phyloP scores from a whole-genome alignment of 352 stramenopile genomes.

The Pythium vanterpoolii region DNA sequence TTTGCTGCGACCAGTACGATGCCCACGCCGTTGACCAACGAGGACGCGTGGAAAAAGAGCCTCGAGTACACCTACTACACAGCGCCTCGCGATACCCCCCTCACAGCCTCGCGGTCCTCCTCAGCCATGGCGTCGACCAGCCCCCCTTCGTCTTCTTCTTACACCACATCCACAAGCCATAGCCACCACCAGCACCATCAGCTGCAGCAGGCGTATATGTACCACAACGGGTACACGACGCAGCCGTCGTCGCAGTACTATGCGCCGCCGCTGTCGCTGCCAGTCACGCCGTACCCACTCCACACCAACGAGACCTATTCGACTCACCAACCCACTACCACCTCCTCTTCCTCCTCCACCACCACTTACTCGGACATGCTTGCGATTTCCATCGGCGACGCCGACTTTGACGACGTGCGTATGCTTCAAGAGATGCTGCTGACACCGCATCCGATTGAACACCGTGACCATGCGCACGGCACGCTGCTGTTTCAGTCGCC shows the following conservation, averaged over 20 bases:
- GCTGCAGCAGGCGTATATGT: not conserved
- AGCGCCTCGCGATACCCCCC: no score
- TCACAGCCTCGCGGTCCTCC: not conserved
- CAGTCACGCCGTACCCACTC: not conserved
- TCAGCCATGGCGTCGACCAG: not conserved
- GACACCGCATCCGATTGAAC: conserved; percentile 6
- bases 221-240: not conserved
- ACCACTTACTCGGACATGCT: conserved; percentile 16
- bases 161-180: not conserved
- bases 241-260: conserved; percentile 14
- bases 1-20: conserved; percentile 3
- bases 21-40: conserved; percentile 12
- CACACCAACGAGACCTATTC: not conserved
- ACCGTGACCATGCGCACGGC: not conserved
- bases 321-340: not conserved
- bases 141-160: no score
- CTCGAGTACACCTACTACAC: conserved; percentile 16
- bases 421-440: conserved; percentile 25
- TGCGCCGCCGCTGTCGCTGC: not conserved
- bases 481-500: conserved; percentile 11
- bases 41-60: conserved; percentile 14
- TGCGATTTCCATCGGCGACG: conserved; percentile 8
- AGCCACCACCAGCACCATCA: not conserved
- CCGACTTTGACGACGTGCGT: conserved; percentile 22
- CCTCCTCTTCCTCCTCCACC: not conserved